Conservation (phyloP, 441 rosid species). For the Theobroma grandiflorum region DNA sequence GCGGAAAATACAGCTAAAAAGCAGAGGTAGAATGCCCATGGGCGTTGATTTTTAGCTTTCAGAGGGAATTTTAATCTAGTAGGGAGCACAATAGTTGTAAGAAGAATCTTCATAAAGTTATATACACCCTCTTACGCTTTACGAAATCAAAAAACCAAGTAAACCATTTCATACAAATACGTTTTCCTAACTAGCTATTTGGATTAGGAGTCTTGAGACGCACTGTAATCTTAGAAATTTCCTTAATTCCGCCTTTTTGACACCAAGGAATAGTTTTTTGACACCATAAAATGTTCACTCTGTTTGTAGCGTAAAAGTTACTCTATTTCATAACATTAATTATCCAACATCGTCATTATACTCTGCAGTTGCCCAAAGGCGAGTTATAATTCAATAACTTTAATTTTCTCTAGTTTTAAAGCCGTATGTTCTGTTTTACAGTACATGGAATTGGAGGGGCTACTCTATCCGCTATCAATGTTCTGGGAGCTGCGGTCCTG, state of each 20-base stretch:
- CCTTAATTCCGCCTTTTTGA: not conserved
- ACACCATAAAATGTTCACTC: not conserved
- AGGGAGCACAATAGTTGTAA: not conserved
- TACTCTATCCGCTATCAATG: slow-evolving; percentile 82
- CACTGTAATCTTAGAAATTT: not conserved
- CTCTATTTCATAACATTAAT: slow-evolving; percentile 5
- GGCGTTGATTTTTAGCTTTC: not conserved
- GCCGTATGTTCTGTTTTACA: slow-evolving; percentile 34
- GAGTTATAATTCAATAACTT: not conserved
- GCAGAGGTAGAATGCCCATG: not conserved
- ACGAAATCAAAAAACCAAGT: not conserved
- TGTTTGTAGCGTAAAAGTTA: not conserved
- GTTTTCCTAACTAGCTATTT: not conserved
- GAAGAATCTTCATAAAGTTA: not conserved
- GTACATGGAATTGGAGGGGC: slow-evolving; percentile 88
- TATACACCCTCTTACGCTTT: not conserved
- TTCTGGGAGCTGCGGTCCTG: slow-evolving; percentile 79
- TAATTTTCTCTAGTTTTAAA: slow-evolving; percentile 3
- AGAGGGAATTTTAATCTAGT: not conserved
- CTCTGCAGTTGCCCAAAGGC: not conserved
- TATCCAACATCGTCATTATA: not conserved
- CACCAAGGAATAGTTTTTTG: not conserved
- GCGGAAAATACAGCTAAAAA: not conserved
- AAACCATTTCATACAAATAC: not conserved
- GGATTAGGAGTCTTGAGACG: not conserved